Evolutionary conservation across 2,329 filamentous ascomycete species (phyloP).

Genomic region (Chaetothyriales sp.): DNA sequence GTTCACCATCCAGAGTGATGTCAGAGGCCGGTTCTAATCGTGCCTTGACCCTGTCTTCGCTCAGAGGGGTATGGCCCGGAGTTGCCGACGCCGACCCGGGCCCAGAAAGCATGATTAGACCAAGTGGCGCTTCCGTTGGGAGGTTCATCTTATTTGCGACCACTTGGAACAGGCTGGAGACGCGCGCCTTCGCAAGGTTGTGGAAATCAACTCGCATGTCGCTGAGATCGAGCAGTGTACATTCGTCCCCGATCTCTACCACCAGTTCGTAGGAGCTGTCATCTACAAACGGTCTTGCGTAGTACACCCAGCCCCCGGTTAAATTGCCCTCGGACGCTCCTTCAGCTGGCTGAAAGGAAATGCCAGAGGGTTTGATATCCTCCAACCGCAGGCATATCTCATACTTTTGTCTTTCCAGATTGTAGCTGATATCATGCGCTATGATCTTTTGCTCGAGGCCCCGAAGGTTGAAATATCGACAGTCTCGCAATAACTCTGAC

Average conservation of each 20-base stretch:
- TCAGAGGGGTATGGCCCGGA: constrained; percentile 54
- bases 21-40: constrained; percentile 40
- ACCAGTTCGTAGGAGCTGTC: constrained; percentile 57
- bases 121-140: constrained; percentile 43
- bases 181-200: constrained; percentile 50
- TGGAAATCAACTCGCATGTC: constrained; percentile 55
- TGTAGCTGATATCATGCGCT: constrained; percentile 59
- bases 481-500: constrained; percentile 63
- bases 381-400: constrained; percentile 72
- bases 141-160: constrained; percentile 67
- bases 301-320: constrained; percentile 49
- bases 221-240: constrained; percentile 41
- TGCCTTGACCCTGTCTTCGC: constrained; percentile 54
- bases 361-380: constrained; percentile 76
- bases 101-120: constrained; percentile 48
- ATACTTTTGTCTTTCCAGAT: constrained; percentile 48
- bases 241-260: constrained; percentile 57
- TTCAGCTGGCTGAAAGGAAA: constrained; percentile 47
- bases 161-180: constrained; percentile 62
- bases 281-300: constrained; percentile 76
- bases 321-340: constrained; percentile 7
- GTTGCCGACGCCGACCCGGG: constrained; percentile 46
- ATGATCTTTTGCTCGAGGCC: constrained; percentile 79
- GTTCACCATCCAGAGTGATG: constrained; percentile 27
- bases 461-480: constrained; percentile 83